Conservation (phyloP, 495 filamentous ascomycete genomes). For the Podospora sp. region DNA sequence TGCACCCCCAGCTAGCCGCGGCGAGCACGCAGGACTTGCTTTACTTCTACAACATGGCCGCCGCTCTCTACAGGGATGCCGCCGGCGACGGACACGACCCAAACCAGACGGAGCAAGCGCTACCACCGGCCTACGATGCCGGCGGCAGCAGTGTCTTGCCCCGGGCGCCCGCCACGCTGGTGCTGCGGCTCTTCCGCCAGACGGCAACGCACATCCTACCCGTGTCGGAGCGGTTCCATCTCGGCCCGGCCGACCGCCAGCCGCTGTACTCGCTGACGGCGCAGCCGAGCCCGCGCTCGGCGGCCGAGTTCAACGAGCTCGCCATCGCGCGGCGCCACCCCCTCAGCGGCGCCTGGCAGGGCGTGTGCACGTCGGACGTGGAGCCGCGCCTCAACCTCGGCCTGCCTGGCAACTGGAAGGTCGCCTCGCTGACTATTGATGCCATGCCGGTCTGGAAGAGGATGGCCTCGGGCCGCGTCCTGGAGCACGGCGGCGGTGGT, state of each 20-base stretch:
- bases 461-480: conserved; percentile 2
- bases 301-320: conserved; percentile 18
- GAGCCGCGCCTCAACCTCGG: conserved; percentile 11
- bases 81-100: neutral
- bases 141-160: neutral
- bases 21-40: conserved; percentile 10
- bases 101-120: neutral
- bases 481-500: neutral
- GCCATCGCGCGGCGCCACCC: conserved; percentile 15
- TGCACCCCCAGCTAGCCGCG: conserved; percentile 1
- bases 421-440: conserved; percentile 9
- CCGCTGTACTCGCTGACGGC: conserved; percentile 21
- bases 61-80: conserved; percentile 10
- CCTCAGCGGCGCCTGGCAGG: conserved; percentile 10
- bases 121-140: neutral
- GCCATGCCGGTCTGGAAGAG: conserved; percentile 17
- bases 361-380: conserved; percentile 11
- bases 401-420: conserved; percentile 8
- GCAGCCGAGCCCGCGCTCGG: conserved; percentile 18
- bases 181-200: conserved; percentile 16
- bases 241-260: conserved; percentile 20
- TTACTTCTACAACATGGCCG: conserved; percentile 18
- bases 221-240: conserved; percentile 18
- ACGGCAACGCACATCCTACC: conserved; percentile 12
- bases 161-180: neutral